phyloP scores from a whole-genome alignment of 306 rosid species.

The Alnus rubra region DNA sequence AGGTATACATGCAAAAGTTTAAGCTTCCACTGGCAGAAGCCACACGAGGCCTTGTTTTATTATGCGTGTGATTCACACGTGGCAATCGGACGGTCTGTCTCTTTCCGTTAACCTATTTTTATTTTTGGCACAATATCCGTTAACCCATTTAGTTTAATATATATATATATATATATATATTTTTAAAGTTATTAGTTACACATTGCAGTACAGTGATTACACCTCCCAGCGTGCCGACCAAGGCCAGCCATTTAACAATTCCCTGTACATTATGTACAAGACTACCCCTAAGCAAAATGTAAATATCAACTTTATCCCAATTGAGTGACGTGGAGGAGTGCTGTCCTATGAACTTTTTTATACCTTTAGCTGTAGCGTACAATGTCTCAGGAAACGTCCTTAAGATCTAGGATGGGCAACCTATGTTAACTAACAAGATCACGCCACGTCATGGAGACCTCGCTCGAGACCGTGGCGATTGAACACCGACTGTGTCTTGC shows the following conservation, averaged over 20 bases:
- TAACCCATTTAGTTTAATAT: too few relatives aligned
- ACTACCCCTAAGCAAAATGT: neutral
- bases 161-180: too few relatives aligned
- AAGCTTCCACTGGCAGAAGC: neutral
- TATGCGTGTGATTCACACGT: conserved; percentile 38
- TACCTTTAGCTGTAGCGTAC: neutral
- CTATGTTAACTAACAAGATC: conserved; percentile 8
- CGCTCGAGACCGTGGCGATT: conserved; percentile 36
- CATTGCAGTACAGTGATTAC: neutral
- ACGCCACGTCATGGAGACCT: conserved; percentile 28
- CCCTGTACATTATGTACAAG: neutral
- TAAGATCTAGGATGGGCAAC: conserved; percentile 21
- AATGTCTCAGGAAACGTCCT: neutral
- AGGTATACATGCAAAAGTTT: neutral
- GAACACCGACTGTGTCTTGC: conserved; percentile 30
- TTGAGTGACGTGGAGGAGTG: neutral
- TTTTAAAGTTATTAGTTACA: too few relatives aligned
- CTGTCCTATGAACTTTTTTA: neutral
- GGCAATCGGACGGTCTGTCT: conserved; percentile 41
- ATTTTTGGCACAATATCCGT: too few relatives aligned
- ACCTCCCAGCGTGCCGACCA: neutral
- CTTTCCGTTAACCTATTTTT: conserved; percentile 16
- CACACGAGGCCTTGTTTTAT: conserved; percentile 35
- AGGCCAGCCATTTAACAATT: neutral
- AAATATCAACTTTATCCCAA: neutral